phyloP scores from a whole-genome alignment of 129 eudicot genomes.

The Arctium minus region DNA sequence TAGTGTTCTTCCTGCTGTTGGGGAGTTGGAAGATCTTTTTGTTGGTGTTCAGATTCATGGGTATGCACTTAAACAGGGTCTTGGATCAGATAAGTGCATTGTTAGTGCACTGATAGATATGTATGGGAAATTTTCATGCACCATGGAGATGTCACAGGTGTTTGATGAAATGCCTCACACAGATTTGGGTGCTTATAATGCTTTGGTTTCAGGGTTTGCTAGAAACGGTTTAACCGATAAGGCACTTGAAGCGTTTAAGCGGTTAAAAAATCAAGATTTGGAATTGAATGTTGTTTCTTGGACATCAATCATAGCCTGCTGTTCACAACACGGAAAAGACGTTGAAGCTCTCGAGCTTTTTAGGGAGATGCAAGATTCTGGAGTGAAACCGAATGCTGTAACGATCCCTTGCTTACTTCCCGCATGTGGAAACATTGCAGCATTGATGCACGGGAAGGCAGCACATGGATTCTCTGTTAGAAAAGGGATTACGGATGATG shows the following conservation, averaged over 20 bases:
- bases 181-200: conserved; percentile 73
- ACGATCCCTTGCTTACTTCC: conserved; percentile 93
- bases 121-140: conserved; percentile 61
- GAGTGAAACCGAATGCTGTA: conserved; percentile 71
- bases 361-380: conserved; percentile 70
- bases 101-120: conserved; percentile 67
- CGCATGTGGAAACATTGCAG: conserved; percentile 94
- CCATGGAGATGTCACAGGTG: conserved; percentile 58
- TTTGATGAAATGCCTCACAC: conserved; percentile 50
- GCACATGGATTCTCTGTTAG: conserved; percentile 63
- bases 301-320: conserved; percentile 84
- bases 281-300: conserved; percentile 80
- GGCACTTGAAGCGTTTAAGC: conserved; percentile 46
- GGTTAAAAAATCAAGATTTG: conserved; percentile 30
- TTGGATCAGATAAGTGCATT: conserved; percentile 55
- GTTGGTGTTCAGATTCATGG: conserved; percentile 65
- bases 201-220: conserved; percentile 66
- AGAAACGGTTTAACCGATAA: conserved; percentile 65
- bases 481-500: conserved; percentile 46
- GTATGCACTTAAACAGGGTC: conserved; percentile 45
- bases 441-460: conserved; percentile 79
- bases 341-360: conserved; percentile 77
- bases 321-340: conserved; percentile 87
- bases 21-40: conserved; percentile 43
- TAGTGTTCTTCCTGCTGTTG: conserved; percentile 71